Evolutionary conservation across 2,329 filamentous ascomycete species (phyloP).

Genomic region (Diaporthe citriasiana): DNA sequence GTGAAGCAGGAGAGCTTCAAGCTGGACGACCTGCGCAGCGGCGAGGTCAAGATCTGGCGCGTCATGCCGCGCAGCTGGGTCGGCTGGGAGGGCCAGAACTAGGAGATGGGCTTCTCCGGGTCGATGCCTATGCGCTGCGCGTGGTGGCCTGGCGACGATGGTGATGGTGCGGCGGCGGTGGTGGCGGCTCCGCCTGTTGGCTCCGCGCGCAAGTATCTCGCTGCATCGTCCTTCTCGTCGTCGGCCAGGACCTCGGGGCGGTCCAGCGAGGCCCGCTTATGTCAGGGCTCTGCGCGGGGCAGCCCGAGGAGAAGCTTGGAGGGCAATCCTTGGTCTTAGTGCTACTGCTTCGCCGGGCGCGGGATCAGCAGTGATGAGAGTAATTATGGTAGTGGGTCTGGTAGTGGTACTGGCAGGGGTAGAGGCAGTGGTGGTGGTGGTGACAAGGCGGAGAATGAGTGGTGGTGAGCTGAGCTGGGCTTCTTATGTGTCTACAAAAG

Average conservation of each 20-base stretch:
- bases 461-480: neutral
- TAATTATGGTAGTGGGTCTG: neutral
- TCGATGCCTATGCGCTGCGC: slow-evolving; percentile 34
- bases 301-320: slow-evolving; percentile 25
- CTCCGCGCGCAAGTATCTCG: neutral
- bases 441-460: neutral
- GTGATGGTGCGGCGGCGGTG: neutral
- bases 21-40: slow-evolving; percentile 90
- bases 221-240: neutral
- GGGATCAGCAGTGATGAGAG: slow-evolving; percentile 20
- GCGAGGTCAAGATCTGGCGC: slow-evolving; percentile 97
- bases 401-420: neutral
- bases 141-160: slow-evolving; percentile 25
- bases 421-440: neutral
- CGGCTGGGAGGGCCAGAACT: slow-evolving; percentile 81
- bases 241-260: slow-evolving; percentile 12
- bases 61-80: slow-evolving; percentile 94
- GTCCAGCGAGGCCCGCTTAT: slow-evolving; percentile 1
- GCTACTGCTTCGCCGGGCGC: slow-evolving; percentile 38
- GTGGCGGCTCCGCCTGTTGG: neutral
- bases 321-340: slow-evolving; percentile 36
- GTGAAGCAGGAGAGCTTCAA: slow-evolving; percentile 95
- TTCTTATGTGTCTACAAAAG: neutral
- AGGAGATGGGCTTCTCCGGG: slow-evolving; percentile 50
- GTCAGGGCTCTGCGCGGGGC: neutral